Percentiles rank a stretch among this genome's conserved stretches.
Conservation (phyloP, 441 rosid genomes). For the Hypseocharis bilobata region DNA sequence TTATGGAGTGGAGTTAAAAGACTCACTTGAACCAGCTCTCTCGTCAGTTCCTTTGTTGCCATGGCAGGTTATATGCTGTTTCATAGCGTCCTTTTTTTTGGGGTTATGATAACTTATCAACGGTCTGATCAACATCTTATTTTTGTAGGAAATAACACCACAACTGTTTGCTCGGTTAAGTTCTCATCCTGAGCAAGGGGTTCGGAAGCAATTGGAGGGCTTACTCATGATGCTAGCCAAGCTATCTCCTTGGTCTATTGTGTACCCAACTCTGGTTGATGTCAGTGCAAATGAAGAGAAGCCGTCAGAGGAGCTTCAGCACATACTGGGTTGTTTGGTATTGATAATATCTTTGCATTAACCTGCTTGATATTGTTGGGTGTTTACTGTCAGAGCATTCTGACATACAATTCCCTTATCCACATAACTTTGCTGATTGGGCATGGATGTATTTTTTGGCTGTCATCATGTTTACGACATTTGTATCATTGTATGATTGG, state of each 20-base stretch:
- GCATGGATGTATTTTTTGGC: neutral
- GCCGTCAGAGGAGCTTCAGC: slow-evolving; percentile 80
- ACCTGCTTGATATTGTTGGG: slow-evolving; percentile 12
- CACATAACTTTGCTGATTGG: neutral
- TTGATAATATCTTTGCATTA: slow-evolving; percentile 21
- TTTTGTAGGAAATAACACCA: slow-evolving; percentile 72
- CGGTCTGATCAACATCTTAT: slow-evolving; percentile 17
- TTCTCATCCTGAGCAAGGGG: slow-evolving; percentile 84
- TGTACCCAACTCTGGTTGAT: slow-evolving; percentile 85
- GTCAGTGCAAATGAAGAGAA: slow-evolving; percentile 64
- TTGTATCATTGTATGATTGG: neutral
- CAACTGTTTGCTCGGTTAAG: slow-evolving; percentile 91
- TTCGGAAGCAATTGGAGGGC: slow-evolving; percentile 79
- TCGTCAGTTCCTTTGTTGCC: slow-evolving; percentile 72
- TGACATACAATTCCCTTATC: slow-evolving; percentile 5
- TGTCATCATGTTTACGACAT: neutral
- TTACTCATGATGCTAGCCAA: slow-evolving; percentile 78
- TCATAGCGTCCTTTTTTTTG: slow-evolving; percentile 20
- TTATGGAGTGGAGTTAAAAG: slow-evolving; percentile 83
- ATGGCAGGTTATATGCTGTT: slow-evolving; percentile 70
- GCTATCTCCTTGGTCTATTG: slow-evolving; percentile 82
- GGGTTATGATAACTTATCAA: neutral
- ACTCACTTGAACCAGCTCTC: slow-evolving; percentile 68
- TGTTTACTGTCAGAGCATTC: slow-evolving; percentile 11
- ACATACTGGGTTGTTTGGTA: slow-evolving; percentile 80